phyloP scores from a whole-genome alignment of 352 stramenopile species.

The Blastocystis sp. region DNA sequence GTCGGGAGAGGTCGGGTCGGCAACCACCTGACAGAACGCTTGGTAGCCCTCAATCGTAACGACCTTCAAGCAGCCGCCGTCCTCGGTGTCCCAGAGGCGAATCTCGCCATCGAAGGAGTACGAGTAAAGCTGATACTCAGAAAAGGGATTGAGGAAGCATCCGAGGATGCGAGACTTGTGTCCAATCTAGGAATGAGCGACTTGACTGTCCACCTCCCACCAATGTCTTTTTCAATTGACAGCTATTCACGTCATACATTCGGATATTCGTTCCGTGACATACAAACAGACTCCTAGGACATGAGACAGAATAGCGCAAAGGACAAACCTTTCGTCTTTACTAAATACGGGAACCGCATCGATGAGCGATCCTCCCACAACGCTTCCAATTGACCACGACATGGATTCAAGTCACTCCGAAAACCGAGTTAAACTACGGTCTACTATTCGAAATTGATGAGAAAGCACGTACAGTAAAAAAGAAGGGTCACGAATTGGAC shows the following conservation, averaged over 20 bases:
- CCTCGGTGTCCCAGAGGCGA: slow-evolving; percentile 39
- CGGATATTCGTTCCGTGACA: slow-evolving; percentile 50
- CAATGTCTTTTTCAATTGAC: background rate
- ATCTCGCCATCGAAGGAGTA: slow-evolving; percentile 13
- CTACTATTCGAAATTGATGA: too few species aligned
- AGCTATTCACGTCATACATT: slow-evolving; percentile 35
- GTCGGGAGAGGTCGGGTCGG: background rate
- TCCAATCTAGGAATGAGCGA: background rate
- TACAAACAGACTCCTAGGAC: slow-evolving; percentile 32
- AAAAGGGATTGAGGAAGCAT: slow-evolving; percentile 13
- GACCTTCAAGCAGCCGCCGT: slow-evolving; percentile 11
- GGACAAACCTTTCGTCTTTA: slow-evolving; percentile 19
- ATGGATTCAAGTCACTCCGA: background rate
- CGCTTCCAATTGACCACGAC: slow-evolving; percentile 49
- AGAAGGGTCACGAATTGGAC: background rate
- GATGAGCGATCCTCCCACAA: slow-evolving; percentile 27
- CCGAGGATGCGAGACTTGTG: background rate
- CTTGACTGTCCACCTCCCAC: background rate
- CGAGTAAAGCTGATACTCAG: slow-evolving; percentile 22
- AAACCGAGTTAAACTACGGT: background rate
- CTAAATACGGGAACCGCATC: background rate
- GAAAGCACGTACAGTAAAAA: background rate
- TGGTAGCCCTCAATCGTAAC: background rate
- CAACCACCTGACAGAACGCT: background rate
- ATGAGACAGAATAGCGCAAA: background rate